Conservation (phyloP, 2,329 filamentous ascomycete genomes). For the Aureobasidium mangrovei region DNA sequence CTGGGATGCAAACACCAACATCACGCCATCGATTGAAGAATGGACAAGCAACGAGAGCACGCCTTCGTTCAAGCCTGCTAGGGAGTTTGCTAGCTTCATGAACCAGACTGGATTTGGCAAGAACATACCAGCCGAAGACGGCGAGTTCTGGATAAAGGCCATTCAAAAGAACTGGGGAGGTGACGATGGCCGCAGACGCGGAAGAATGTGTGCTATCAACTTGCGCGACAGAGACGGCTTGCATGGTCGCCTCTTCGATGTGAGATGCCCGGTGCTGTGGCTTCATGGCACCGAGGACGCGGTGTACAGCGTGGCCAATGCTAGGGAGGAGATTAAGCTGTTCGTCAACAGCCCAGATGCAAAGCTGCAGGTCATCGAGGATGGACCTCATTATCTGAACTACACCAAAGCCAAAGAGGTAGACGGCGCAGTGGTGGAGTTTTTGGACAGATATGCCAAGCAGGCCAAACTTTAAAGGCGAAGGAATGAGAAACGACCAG, state of each 20-base stretch:
- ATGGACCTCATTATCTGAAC: constrained; percentile 43
- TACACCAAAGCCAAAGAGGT: constrained; percentile 40
- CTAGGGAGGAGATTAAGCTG: constrained; percentile 40
- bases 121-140: constrained; percentile 28
- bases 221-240: constrained; percentile 42
- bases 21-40: constrained; percentile 30
- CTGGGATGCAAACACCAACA: constrained; percentile 36
- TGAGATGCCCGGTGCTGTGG: constrained; percentile 45
- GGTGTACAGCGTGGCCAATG: constrained; percentile 36
- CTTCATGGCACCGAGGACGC: constrained; percentile 37
- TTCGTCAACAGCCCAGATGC: constrained; percentile 38
- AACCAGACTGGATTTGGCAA: constrained; percentile 41
- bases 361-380: constrained; percentile 36
- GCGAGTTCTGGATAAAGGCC: constrained; percentile 37
- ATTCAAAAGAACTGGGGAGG: constrained; percentile 40
- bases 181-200: constrained; percentile 40
- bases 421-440: constrained; percentile 26
- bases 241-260: constrained; percentile 36
- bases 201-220: constrained; percentile 43
- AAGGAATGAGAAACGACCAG: too few species aligned
- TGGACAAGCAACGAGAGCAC: constrained; percentile 34
- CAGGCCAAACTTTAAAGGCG: constrained; percentile 1
- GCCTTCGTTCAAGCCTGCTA: constrained; percentile 34
- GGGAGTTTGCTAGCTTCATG: constrained; percentile 38
- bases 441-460: constrained; percentile 24